A percentile compares a stretch with the other conserved stretches of the same genome.
Evolutionary conservation across 371 early-diverging fungal genomes (phyloP).

Genomic region (Lichtheimia ramosa): DNA sequence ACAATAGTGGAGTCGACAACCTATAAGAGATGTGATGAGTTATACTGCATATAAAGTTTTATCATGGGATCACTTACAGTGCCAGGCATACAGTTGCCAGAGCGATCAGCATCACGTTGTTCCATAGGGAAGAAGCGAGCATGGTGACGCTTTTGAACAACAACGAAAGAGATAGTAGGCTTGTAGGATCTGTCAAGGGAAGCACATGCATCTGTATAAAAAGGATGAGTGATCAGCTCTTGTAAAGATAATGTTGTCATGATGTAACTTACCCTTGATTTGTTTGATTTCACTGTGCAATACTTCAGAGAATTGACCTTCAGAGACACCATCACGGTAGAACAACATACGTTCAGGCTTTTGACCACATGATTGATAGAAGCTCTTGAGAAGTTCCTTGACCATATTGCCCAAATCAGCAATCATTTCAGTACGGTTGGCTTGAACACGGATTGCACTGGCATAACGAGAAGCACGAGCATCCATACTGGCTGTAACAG

Average conservation of each 20-base stretch:
- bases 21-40: neutral
- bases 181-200: constrained; percentile 64
- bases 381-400: constrained; percentile 80
- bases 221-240: no score
- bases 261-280: constrained; percentile 49
- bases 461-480: constrained; percentile 83
- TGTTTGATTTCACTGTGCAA: constrained; percentile 80
- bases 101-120: constrained; percentile 38
- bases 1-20: constrained; percentile 26
- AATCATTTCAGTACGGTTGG: constrained; percentile 87
- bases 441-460: constrained; percentile 82
- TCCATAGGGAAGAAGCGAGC: constrained; percentile 84
- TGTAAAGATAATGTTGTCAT: no score
- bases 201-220: constrained; percentile 60
- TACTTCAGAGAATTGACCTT: constrained; percentile 87
- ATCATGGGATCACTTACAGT: constrained; percentile 77
- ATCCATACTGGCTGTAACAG: constrained; percentile 88
- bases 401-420: constrained; percentile 80
- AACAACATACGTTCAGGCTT: constrained; percentile 91
- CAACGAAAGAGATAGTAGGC: constrained; percentile 87
- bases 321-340: constrained; percentile 95
- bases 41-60: no score
- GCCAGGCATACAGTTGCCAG: constrained; percentile 65
- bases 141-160: constrained; percentile 95
- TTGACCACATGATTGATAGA: constrained; percentile 68